Conservation (phyloP, 2,329 filamentous ascomycete genomes). For the Fusarium sambucinum region DNA sequence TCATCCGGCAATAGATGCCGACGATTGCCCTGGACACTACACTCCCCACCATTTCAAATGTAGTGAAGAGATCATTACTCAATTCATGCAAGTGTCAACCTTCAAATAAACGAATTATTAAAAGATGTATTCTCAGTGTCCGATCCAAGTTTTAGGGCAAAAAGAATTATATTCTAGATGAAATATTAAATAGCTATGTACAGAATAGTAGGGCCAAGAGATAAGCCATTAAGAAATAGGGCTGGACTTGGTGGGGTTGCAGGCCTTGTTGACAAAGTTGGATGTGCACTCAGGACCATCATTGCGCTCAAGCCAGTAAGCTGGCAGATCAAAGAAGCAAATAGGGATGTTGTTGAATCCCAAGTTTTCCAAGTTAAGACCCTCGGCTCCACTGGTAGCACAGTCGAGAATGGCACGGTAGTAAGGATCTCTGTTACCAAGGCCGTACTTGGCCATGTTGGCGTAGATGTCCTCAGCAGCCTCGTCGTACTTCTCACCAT, state of each 20-base stretch:
- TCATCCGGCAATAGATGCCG: background rate
- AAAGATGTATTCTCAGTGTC: background rate
- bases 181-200: background rate
- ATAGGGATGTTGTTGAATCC: conserved; percentile 11
- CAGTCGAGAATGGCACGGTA: conserved; percentile 31
- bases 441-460: conserved; percentile 29
- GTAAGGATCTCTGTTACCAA: conserved; percentile 23
- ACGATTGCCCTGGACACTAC: background rate
- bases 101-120: background rate
- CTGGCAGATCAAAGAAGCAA: conserved; percentile 29
- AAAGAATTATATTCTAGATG: background rate
- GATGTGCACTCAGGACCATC: conserved; percentile 9
- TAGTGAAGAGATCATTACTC: fast-evolving
- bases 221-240: background rate
- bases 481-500: conserved; percentile 7
- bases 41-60: fast-evolving
- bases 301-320: conserved; percentile 27
- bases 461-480: conserved; percentile 17
- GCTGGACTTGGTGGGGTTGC: conserved; percentile 9
- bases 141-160: background rate
- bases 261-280: background rate
- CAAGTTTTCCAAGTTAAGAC: conserved; percentile 6
- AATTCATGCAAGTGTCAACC: fast-evolving
- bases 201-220: background rate
- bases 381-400: background rate